Base-by-base conservation (phyloP, 2,329 filamentous ascomycete species). In the Dryadomyces sulphureus region DNA sequence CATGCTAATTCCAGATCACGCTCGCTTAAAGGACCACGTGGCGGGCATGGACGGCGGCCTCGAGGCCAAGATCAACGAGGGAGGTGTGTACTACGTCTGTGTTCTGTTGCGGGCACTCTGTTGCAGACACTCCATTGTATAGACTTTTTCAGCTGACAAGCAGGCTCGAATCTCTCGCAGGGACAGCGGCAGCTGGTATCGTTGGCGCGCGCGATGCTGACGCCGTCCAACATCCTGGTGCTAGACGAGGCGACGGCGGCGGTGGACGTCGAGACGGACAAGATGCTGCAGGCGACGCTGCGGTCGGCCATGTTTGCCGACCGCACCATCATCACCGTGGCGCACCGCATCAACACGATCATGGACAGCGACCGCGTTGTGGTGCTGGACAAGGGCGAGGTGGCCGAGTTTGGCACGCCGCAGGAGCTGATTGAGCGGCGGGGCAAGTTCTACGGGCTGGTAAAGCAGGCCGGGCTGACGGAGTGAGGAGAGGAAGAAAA, bases 311-410 rank as follows among this genome's bases (percentile, higher is more conserved):
- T 81, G 16, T 98, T 98, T 66, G 74, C 81, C 50, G 87, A 95
- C 63, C 79, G 87, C 45, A 98, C 92, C 34, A 96, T 98, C 63
- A 94, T 98, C 63, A 98, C 92, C 1, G 94, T 98, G 57, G 92
- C 92, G 22, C 92, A 98, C 67, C 81, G 92, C 46, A 94, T 98
- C 68, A 96, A 96, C 67, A 98, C 92, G 11, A 96, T 98, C 56
- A 73, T 98, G 25, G 79, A 83, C 61, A 77, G 73, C 50, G 90
- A 98, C 65, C 79, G 89, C 43, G 92, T 98, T 51, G 81, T 98
- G 32, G 92, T 98, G 43, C 75, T 98, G 6, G 88, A 96, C 59
- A 83, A 84, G 62, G 92, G 92, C 38, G 77, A 79, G 56, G 89
- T 98, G 38, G 83, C 81, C 43, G 92, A 98, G 62, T 98, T 95